Evolutionary conservation across 2,329 filamentous ascomycete species (phyloP).

Genomic region (Calonectria fujianensis): DNA sequence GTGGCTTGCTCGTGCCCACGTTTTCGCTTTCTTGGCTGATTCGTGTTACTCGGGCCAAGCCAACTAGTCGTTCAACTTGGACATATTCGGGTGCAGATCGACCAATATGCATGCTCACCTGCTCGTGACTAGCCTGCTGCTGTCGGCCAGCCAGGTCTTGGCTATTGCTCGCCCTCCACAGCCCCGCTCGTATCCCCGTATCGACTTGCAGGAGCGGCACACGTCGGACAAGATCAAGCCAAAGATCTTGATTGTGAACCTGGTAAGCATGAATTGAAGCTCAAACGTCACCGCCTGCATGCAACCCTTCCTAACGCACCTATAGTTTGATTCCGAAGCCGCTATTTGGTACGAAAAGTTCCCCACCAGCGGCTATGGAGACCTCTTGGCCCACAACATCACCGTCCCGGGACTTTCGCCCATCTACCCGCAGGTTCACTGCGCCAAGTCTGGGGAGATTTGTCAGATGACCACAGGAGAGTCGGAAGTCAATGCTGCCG

Average conservation of each 20-base stretch:
- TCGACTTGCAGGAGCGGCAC: constrained; percentile 3
- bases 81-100: not conserved
- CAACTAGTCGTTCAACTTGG: not conserved
- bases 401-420: constrained; percentile 21
- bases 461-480: constrained; percentile 27
- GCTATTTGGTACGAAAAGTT: constrained; percentile 29
- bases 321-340: constrained; percentile 18
- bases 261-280: not conserved
- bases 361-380: constrained; percentile 10
- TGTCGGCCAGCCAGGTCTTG: constrained; percentile 9
- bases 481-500: constrained; percentile 43
- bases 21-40: not conserved
- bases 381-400: constrained; percentile 20
- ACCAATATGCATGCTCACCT: constrained; percentile 22
- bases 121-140: constrained; percentile 6
- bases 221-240: constrained; percentile 25
- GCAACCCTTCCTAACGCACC: not conserved
- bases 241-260: constrained; percentile 24
- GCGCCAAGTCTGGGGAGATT: constrained; percentile 26
- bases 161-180: constrained; percentile 19
- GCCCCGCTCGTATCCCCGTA: constrained; percentile 1
- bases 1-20: not conserved
- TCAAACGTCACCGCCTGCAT: not conserved
- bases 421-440: constrained; percentile 28
- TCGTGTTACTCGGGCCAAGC: not conserved